Base-by-base conservation (phyloP, 495 filamentous ascomycete species). In the Parathielavia appendiculata region DNA sequence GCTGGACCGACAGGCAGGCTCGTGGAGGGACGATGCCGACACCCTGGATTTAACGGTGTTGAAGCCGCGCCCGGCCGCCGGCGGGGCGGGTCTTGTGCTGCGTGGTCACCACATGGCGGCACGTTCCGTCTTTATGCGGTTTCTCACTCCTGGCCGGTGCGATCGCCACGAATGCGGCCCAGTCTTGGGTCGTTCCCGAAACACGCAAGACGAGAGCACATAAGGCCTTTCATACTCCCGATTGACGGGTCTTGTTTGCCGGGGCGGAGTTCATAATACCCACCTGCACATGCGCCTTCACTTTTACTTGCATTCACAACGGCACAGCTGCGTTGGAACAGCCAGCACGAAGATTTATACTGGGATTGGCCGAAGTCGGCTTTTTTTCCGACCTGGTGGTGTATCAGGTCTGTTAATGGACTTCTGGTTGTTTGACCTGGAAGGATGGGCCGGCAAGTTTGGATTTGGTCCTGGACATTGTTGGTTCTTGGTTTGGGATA, bases 1-100 rank as follows among this genome's bases (percentile, higher is more conserved):
- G 36, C 12, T 64, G 62, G 62, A 64, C 54, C 11, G 62, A 51
- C 1, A 56, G 44, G 57, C 47, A 57, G 40, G 54, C 32, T 30
- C 26, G 53, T 26, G 57, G 54, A 13, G 51, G n/a, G 20, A 54
- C 26, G 6, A 47, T 41, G 57, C 30, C 61, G 34, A 59, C 26
- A 36, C 56, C 61, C 12, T 63, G 56, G 56, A 32, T 60, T 47
- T 63, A 45, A 59, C 8, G 34, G 1, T 2, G 1, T 23, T 17
- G 9, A 20, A 22, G 6, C 36, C 12, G 3, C 36, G 22, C 14
- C 38, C 12, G 51, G 9, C 5, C 38, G 9, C 5, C 38, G 36
- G 34, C 35, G 47, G 47, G 32, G 13, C 17, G 12, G n/a, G 26
- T 12, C 9, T 8, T 51, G 51, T 44, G 34, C 43, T 49, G 26